Conservation (phyloP, 1,139 yeast species). For the Lodderomyces metapsilosis region DNA sequence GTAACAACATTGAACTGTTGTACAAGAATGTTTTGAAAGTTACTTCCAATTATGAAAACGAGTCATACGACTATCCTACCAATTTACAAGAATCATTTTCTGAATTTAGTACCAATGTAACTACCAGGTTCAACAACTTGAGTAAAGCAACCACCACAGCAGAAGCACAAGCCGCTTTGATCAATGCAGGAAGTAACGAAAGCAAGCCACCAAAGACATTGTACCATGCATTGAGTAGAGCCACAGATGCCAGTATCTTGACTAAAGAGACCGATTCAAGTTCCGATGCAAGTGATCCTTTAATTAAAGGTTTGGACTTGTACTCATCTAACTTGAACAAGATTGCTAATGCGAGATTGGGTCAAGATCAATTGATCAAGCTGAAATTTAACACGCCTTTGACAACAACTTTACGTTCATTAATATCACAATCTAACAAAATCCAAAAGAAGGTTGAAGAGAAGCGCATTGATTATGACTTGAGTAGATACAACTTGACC, state of each 20-base stretch:
- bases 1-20: conserved; percentile 71
- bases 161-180: conserved; percentile 79
- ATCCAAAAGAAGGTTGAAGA: conserved; percentile 78
- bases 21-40: conserved; percentile 73
- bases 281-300: conserved; percentile 45
- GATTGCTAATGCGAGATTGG: conserved; percentile 80
- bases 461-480: conserved; percentile 77
- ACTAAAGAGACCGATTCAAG: conserved; percentile 46
- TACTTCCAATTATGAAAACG: conserved; percentile 69
- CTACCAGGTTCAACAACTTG: conserved; percentile 64
- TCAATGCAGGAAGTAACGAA: conserved; percentile 53
- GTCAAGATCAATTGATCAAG: conserved; percentile 75
- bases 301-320: conserved; percentile 42
- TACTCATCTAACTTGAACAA: conserved; percentile 51
- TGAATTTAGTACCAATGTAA: conserved; percentile 69
- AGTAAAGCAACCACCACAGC: conserved; percentile 75
- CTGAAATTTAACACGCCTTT: conserved; percentile 70
- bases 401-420: conserved; percentile 59
- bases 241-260: conserved; percentile 56
- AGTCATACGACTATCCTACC: conserved; percentile 85
- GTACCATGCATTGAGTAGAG: conserved; percentile 80
- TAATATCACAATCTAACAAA: conserved; percentile 63
- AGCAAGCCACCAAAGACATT: conserved; percentile 74
- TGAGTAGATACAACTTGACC: conserved; percentile 66
- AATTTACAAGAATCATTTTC: conserved; percentile 70